Base-by-base conservation (phyloP, 2,329 filamentous ascomycete species). In the Raffaelea ambrosiae region DNA sequence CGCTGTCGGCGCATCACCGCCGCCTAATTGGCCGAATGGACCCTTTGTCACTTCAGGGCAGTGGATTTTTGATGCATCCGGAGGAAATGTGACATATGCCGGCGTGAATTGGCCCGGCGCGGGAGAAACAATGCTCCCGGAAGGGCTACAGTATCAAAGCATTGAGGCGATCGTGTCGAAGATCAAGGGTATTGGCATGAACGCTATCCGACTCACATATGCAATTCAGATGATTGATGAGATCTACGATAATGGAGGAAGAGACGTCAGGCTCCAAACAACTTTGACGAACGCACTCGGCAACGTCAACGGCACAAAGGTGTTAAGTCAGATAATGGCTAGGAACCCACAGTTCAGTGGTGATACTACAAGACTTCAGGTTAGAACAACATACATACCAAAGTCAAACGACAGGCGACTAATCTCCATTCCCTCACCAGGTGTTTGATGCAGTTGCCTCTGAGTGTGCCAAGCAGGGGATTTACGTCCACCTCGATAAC, bases 161-260 rank as follows among this genome's bases (percentile, higher is more conserved):
- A 68, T 83, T 43, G 63, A 67, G 35, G 63, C 61, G 8, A 74
- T 83, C 33, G 71, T 81, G 1, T 61, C 69, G 3, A 73, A 73
- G 61, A 70, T 82, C 55, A 80, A 79, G 56, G 71, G 70, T 50
- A 57, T 81, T 0, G 79, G 78, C 16, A 76, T 84, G 67, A 84
- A 84, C 55, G 72, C 76, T 2, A 73, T 83, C 22, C 76, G 80
- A 2, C 62, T 84, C 39, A 82, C 78, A 0, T 84, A 74, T 47
- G 78, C 80, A 3, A 83, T 77, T 49, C 72, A 84, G 57, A 77
- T 83, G 74, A 66, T 84, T 45, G 79, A 83, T 53, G 68, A 79
- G 56, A 76, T 76, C 51, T 70, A 73, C 40, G 65, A 61, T 47
- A 73, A 73, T 47, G 64, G 63, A n/a, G 70, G 68, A 9, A 49